phyloP scores from a whole-genome alignment of 208 protist species.

The Trypanosoma rangeli region DNA sequence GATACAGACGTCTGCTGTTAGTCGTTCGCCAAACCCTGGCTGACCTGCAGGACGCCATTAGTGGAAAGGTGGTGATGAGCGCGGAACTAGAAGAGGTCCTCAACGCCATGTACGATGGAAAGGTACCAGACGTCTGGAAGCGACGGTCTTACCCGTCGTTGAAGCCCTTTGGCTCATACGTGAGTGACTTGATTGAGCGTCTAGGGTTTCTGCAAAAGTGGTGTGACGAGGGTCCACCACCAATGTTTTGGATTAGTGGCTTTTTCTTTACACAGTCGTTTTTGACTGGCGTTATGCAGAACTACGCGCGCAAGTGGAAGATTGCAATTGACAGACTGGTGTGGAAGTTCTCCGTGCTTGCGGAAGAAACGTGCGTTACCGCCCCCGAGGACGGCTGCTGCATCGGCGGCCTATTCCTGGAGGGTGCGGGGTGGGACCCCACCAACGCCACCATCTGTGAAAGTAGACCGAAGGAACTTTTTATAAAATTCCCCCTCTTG shows the following conservation, averaged over 20 bases:
- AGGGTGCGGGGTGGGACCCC: constrained; percentile 85
- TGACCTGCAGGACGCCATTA: constrained; percentile 95
- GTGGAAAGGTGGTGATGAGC: constrained; percentile 97
- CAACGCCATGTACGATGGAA: constrained; percentile 92
- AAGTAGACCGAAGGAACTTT: constrained; percentile 91
- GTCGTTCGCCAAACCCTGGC: constrained; percentile 90
- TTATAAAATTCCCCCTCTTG: constrained; percentile 86
- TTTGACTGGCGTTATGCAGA: constrained; percentile 96
- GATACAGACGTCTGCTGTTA: constrained; percentile 93
- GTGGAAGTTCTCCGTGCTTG: constrained; percentile 93
- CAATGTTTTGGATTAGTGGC: constrained; percentile 94
- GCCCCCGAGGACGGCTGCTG: constrained; percentile 87
- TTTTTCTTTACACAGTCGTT: constrained; percentile 98
- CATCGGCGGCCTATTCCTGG: constrained; percentile 89
- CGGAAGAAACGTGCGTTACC: constrained; percentile 35
- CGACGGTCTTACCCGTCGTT: constrained; percentile 95
- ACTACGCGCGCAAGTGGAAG: constrained; percentile 95
- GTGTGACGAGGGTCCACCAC: constrained; percentile 82
- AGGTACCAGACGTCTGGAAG: constrained; percentile 91
- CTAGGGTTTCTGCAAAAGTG: constrained; percentile 92
- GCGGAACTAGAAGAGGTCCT: constrained; percentile 94
- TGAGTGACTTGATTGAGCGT: constrained; percentile 93
- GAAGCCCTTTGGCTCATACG: constrained; percentile 96
- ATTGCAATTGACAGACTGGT: constrained; percentile 97
- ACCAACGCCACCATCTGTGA: constrained; percentile 75